Base-by-base conservation (phyloP, 2,329 filamentous ascomycete species). In the Magnaporthiopsis rhizophila region DNA sequence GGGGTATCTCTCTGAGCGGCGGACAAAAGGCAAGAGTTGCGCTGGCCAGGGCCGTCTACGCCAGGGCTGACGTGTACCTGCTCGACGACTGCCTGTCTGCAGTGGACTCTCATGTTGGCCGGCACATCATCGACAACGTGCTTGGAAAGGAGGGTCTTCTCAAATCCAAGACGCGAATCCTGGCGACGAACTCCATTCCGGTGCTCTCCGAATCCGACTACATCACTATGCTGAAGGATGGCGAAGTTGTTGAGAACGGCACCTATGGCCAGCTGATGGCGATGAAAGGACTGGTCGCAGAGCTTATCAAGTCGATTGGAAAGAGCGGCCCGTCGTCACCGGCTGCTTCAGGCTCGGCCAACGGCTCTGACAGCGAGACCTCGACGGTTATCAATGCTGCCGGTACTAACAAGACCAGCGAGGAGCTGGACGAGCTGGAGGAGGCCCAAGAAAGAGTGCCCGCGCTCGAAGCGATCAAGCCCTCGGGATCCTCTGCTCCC, bases 51-150 rank as follows among this genome's bases (percentile, higher is more conserved):
- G 94, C 96, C 36, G 95, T 99, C 1, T 99, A 99, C 73, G 93
- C 96, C 62, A 86, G 95, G 69, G 92, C 95, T n/a, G 96, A 99
- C 74, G 87, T 99, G 62, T 98, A 98, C 72, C 82, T 99, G 15
- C 82, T 99, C 13, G 95, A 99, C 69, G 95, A 99, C 74, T 90
- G 93, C 66, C 82, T 99, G 13, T 98, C 94, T 21, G 95, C 96
- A 0, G 95, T 99, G n/a, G 95, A 99, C 77, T 94, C 96, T 68
- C 95, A 99, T 73, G 95, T 99, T 65, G 95, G 95, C 62, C 86
- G 91, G 68, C 95, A 99, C 77, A 84, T 99, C 65, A 97, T 97
- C 71, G 90, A 98, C 73, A 91, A 95, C 67, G 95, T 99, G 0
- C 85, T 99, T 50, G 95, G 95, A 15, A 83, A 89, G 5, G 89